A percentile compares a stretch with the other conserved stretches of the same genome.
These are phyloP conservation scores for Yamadazyma siamensis DNA, from an alignment of 1,139 yeast genomes.

Conservation along the genomic window DNA sequence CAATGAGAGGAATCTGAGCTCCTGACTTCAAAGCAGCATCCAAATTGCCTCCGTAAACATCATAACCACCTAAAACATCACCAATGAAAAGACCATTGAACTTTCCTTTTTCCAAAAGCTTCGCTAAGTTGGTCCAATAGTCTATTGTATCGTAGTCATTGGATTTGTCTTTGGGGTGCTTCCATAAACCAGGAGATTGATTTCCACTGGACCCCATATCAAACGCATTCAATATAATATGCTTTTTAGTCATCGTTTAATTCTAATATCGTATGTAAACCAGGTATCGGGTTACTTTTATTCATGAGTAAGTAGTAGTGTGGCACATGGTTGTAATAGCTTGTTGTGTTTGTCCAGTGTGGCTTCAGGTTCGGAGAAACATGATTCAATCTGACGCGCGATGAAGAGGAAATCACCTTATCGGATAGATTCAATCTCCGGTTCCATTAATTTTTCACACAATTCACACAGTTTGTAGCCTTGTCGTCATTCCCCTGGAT, in stretches of 20 bases:
- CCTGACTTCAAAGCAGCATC: constrained; percentile 37
- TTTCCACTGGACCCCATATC: constrained; percentile 39
- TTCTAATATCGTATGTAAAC: not conserved
- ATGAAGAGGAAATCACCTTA: too few relatives aligned
- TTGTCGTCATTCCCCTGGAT: too few relatives aligned
- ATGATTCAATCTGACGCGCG: too few relatives aligned
- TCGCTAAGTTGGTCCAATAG: constrained; percentile 45
- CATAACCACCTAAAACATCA: constrained; percentile 45
- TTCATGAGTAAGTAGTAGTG: too few relatives aligned
- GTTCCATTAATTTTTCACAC: too few relatives aligned
- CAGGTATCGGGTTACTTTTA: too few relatives aligned
- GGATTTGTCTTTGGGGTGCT: constrained; percentile 38
- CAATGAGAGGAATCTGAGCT: constrained; percentile 41
- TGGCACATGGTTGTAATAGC: too few relatives aligned
- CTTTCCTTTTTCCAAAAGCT: constrained; percentile 43
- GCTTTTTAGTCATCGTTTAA: constrained; percentile 3
- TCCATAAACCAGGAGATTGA: constrained; percentile 42
- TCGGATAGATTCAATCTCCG: too few relatives aligned
- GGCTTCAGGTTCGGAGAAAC: too few relatives aligned
- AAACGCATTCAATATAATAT: constrained; percentile 27
- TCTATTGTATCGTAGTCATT: constrained; percentile 34
- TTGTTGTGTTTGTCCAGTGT: too few relatives aligned
- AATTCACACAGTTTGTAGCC: too few relatives aligned
- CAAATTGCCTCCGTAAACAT: constrained; percentile 34
- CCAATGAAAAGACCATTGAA: constrained; percentile 45